Percentiles rank a stretch among this genome's conserved stretches.
Evolutionary conservation across 805 yeast species (phyloP).

Genomic region (Teunomyces atbi): DNA sequence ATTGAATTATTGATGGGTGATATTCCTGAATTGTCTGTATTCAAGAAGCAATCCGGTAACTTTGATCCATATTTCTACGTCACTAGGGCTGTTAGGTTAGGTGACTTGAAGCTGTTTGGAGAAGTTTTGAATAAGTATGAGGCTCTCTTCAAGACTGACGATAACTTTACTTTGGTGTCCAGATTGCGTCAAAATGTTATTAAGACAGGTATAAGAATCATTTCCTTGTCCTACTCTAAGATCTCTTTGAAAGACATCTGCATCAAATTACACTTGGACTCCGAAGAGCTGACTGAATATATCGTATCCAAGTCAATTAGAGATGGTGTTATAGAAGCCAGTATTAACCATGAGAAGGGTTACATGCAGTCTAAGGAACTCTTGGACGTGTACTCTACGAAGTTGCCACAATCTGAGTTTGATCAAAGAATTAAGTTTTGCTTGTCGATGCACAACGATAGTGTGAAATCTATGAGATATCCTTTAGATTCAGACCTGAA

Average conservation of each 20-base stretch:
- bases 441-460: conserved; percentile 83
- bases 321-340: conserved; percentile 96
- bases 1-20: conserved; percentile 96
- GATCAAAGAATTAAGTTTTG: conserved; percentile 94
- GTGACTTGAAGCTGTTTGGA: conserved; percentile 82
- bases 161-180: conserved; percentile 77
- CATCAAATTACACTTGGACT: conserved; percentile 83
- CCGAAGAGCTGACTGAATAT: conserved; percentile 95
- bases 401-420: conserved; percentile 80
- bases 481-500: conserved; percentile 48
- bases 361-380: conserved; percentile 88
- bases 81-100: conserved; percentile 87
- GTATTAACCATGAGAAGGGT: conserved; percentile 85
- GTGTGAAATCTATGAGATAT: conserved; percentile 93
- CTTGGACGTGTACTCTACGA: conserved; percentile 82
- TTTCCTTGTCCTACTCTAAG: conserved; percentile 84
- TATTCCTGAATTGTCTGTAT: conserved; percentile 83
- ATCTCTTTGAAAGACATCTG: conserved; percentile 94
- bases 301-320: conserved; percentile 95
- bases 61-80: conserved; percentile 82
- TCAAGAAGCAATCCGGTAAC: conserved; percentile 57
- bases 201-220: conserved; percentile 94
- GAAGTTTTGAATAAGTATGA: conserved; percentile 66
- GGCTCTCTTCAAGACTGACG: conserved; percentile 64
- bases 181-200: conserved; percentile 95